Evolutionary conservation across 371 early-diverging fungal species (phyloP).

Genomic region (Vittaforma corneae): DNA sequence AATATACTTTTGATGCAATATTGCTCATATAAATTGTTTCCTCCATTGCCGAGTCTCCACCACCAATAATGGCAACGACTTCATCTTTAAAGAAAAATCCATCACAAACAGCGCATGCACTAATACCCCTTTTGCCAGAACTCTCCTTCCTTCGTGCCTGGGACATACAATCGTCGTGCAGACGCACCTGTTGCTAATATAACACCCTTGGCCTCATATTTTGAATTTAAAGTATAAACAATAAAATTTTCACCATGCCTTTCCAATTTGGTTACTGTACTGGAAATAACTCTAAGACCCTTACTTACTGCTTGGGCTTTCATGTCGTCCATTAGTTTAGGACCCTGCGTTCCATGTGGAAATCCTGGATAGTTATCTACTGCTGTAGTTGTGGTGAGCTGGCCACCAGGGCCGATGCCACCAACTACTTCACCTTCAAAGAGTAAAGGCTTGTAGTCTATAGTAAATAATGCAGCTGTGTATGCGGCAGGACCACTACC

Average conservation of each 20-base stretch:
- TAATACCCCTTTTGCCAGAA: slow-evolving; percentile 89
- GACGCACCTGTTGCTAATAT: slow-evolving; percentile 94
- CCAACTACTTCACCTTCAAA: slow-evolving; percentile 67
- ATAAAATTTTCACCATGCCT: slow-evolving; percentile 42
- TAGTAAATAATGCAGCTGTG: slow-evolving; percentile 82
- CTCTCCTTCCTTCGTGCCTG: slow-evolving; percentile 64
- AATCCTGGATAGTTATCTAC: slow-evolving; percentile 62
- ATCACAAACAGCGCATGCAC: slow-evolving; percentile 97
- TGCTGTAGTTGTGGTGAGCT: slow-evolving; percentile 59
- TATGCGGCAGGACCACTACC: slow-evolving; percentile 85
- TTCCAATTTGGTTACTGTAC: slow-evolving; percentile 42
- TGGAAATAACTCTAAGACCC: slow-evolving; percentile 67
- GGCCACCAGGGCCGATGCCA: slow-evolving; percentile 68
- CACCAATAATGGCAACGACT: slow-evolving; percentile 76
- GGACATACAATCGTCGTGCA: slow-evolving; percentile 70
- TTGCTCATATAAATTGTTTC: slow-evolving; percentile 82
- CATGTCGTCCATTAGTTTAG: slow-evolving; percentile 60
- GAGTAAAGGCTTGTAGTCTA: slow-evolving; percentile 74
- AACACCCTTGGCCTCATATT: slow-evolving; percentile 65
- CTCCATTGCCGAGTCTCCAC: slow-evolving; percentile 96
- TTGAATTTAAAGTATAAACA: slow-evolving; percentile 56
- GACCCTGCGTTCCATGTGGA: slow-evolving; percentile 56
- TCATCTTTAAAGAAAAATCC: slow-evolving; percentile 87
- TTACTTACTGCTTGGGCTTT: slow-evolving; percentile 76
- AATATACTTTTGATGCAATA: slow-evolving; percentile 75